Evolutionary conservation across 78 protist species (phyloP).

Genomic region (Dictyostelium intermedium): DNA sequence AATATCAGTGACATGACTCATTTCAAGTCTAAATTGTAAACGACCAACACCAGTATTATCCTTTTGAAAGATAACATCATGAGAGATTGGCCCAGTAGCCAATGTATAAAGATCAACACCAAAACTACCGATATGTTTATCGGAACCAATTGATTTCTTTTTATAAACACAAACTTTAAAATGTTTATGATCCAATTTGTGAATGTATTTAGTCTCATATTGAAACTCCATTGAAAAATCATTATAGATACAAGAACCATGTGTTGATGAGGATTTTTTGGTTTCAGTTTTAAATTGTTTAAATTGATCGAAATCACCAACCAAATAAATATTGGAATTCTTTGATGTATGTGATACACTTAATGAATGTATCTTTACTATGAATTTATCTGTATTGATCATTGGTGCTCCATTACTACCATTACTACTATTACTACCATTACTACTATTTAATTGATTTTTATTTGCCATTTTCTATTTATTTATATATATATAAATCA

Average conservation of each 20-base stretch:
- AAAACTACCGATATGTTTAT: constrained; percentile 45
- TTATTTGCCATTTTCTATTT: neutral
- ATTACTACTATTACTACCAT: neutral
- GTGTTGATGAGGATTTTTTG: constrained; percentile 1
- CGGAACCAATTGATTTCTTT: constrained; percentile 44
- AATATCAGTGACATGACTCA: constrained; percentile 1
- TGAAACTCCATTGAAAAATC: constrained; percentile 23
- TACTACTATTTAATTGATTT: neutral
- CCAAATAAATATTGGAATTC: constrained; percentile 13
- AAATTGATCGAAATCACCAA: constrained; percentile 25
- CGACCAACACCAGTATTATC: constrained; percentile 53
- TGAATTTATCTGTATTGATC: constrained; percentile 3
- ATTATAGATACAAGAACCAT: neutral
- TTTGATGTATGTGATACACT: neutral
- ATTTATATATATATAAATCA: too few relatives aligned
- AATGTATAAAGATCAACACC: constrained; percentile 57
- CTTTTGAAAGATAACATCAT: constrained; percentile 34
- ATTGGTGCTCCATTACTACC: neutral
- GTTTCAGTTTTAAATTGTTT: constrained; percentile 56
- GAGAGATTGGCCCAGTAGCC: constrained; percentile 70
- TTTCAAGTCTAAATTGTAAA: constrained; percentile 18
- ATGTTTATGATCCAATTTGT: constrained; percentile 26
- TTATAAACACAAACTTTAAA: constrained; percentile 21
- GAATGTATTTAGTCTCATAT: constrained; percentile 57
- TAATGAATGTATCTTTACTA: neutral